Evolutionary conservation across 306 rosid species (phyloP), one percentile per base, ranked within the genome.

Genomic region (Trifolium dubium): DNA sequence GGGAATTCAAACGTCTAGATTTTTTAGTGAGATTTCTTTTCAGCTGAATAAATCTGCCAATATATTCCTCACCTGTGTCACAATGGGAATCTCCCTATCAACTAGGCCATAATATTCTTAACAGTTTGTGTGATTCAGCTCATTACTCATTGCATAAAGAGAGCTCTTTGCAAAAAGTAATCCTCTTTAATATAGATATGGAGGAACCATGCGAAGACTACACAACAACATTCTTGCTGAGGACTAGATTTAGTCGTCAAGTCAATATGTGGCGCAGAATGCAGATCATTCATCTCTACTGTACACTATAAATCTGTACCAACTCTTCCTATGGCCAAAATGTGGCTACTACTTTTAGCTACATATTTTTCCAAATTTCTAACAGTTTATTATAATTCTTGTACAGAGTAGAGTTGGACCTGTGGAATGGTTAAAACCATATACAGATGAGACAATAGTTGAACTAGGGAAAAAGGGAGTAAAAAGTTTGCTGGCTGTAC

Each of bases 391-490:
- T 19, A 31, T 55, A 43, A 73, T 69, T 80, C 64, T 53, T 77
- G 58, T 71, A 70, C 97, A 94, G 99, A 94, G 97, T 83, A 87
- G 98, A 84, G 98, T 94, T 77, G 98, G 98, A 68, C 98, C 98
- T 4, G 98, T 94, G 77, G 98, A 94, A 82, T 94, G 98, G 98
- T 81, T 94, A 79, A 94, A 88, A 79, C 98, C 98, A n/a, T 94
- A 94, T 59, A 94, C 98, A 3, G 99, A 94, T 62, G 97, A 92
- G 70, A 94, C 99, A 60, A 89, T 92, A 80, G 58, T 94, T 85
- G 99, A 94, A 77, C 97, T 94, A 47, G 99, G 99, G 64, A 80
- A 87, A 83, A 89, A 74, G 79, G 98, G 98, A 54, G 85, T 94
- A 66, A 94, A 87, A 75, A 85, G 92, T 70, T 77, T 94, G 84